Evolutionary conservation across 73 alveolate species (phyloP).

Genomic region (Paramecium biaurelia): DNA sequence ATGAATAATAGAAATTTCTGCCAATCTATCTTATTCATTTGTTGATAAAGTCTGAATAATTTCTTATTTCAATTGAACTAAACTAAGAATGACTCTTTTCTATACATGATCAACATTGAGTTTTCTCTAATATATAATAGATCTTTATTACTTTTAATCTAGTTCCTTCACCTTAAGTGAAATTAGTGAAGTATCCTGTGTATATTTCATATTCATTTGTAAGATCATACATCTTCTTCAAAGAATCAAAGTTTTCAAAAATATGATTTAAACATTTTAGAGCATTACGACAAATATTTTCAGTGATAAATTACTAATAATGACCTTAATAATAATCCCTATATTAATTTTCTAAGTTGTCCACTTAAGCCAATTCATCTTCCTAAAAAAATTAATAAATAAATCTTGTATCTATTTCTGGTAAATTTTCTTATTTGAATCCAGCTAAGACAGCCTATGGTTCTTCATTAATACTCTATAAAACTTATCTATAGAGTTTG

Average conservation of each 20-base stretch:
- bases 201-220: conserved; percentile 61
- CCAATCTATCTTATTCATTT: neutral
- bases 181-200: conserved; percentile 51
- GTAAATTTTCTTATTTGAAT: neutral
- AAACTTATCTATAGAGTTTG: conserved; percentile 59
- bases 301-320: neutral
- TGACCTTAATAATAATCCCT: neutral
- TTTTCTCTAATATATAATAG: neutral
- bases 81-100: neutral
- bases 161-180: conserved; percentile 53
- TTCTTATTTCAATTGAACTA: neutral
- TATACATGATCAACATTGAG: neutral
- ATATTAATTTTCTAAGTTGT: neutral
- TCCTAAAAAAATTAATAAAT: neutral
- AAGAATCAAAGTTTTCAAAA: conserved; percentile 11
- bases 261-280: conserved; percentile 8
- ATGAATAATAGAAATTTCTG: conserved; percentile 2
- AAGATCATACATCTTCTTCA: conserved; percentile 39
- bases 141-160: neutral
- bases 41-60: neutral
- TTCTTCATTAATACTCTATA: neutral
- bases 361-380: neutral
- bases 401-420: neutral
- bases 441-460: neutral
- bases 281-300: neutral